Percentiles rank a stretch among this genome's conserved stretches.
Conservation (phyloP, 768 basidiomycete species). For the Boletus sp. region DNA sequence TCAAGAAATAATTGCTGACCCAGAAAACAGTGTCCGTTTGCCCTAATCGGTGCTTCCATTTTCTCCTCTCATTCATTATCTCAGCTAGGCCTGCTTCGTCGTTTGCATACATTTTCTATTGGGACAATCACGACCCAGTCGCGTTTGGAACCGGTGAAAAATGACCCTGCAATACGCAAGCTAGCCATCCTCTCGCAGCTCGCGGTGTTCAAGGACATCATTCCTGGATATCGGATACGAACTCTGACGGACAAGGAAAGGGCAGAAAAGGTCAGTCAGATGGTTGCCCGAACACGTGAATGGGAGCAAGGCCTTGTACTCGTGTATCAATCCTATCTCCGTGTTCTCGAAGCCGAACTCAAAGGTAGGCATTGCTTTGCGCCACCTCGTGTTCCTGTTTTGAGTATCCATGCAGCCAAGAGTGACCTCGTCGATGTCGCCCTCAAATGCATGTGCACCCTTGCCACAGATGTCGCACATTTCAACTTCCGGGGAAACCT, state of each 20-base stretch:
- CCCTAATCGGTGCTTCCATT: not conserved
- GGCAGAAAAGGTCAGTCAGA: constrained; percentile 89
- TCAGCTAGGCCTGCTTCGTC: constrained; percentile 83
- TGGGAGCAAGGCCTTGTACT: constrained; percentile 92
- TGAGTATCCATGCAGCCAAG: constrained; percentile 45
- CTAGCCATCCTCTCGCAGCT: constrained; percentile 87
- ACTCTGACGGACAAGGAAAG: constrained; percentile 87
- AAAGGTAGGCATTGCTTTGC: constrained; percentile 49
- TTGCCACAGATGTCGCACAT: constrained; percentile 80
- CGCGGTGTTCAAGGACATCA: constrained; percentile 92
- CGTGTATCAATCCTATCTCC: constrained; percentile 87
- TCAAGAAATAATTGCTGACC: constrained; percentile 91
- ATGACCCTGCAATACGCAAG: constrained; percentile 81
- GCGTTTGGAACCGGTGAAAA: constrained; percentile 65
- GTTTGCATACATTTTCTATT: constrained; percentile 86
- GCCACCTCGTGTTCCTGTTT: constrained; percentile 16
- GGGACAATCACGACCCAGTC: constrained; percentile 66
- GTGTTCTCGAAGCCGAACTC: constrained; percentile 77
- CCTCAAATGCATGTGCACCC: constrained; percentile 83
- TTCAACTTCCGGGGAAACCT: constrained; percentile 97
- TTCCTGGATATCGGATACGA: constrained; percentile 95
- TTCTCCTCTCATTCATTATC: constrained; percentile 13
- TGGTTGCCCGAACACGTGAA: constrained; percentile 84
- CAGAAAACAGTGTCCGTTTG: constrained; percentile 83
- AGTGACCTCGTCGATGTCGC: constrained; percentile 64